These are phyloP conservation scores for Venturia effusa DNA, from an alignment of 2,329 filamentous ascomycete genomes.

Conservation along the genomic window DNA sequence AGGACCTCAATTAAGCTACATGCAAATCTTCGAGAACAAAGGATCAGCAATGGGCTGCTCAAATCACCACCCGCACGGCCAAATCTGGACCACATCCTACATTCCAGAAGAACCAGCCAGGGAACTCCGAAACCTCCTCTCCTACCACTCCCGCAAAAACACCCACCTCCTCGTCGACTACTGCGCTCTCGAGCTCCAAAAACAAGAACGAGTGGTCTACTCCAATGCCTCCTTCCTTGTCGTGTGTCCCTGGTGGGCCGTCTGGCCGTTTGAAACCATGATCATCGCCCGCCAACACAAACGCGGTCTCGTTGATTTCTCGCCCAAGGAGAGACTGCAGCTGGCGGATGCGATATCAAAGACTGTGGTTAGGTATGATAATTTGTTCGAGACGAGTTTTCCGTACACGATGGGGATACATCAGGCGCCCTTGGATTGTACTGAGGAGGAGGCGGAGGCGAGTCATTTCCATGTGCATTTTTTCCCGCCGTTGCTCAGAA, in stretches of 20 bases:
- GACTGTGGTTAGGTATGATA: not conserved
- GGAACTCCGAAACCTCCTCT: not conserved
- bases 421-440: constrained; percentile 67
- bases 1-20: constrained; percentile 55
- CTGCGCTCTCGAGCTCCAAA: not conserved
- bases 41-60: constrained; percentile 6
- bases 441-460: constrained; percentile 58
- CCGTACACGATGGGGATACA: constrained; percentile 57
- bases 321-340: not conserved
- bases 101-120: not conserved
- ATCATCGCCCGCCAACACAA: not conserved
- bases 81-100: constrained; percentile 4
- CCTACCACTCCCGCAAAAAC: not conserved
- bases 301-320: not conserved
- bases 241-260: constrained; percentile 8
- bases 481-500: not conserved
- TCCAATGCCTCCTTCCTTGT: constrained; percentile 4
- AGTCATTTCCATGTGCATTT: constrained; percentile 70
- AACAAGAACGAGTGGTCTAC: constrained; percentile 4
- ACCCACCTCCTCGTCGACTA: constrained; percentile 8
- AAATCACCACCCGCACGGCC: constrained; percentile 6
- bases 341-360: not conserved
- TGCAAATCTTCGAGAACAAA: constrained; percentile 11
- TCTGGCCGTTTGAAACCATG: constrained; percentile 7
- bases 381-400: constrained; percentile 4